Conservation (phyloP, 257 asterid species). For the Solanum paucissectum region DNA sequence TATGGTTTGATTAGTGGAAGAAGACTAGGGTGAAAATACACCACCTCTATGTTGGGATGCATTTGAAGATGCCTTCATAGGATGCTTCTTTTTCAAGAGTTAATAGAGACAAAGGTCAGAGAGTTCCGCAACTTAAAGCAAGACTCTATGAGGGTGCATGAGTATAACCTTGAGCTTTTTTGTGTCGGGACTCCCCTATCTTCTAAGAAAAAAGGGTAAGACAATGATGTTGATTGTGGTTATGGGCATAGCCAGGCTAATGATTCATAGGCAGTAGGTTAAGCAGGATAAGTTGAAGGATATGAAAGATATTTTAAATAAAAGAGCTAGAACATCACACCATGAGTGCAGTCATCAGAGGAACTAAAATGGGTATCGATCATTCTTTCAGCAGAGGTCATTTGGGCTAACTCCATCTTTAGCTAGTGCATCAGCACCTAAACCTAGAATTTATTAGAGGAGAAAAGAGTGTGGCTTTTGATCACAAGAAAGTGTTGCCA, state of each 20-base stretch:
- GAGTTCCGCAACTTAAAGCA: not conserved
- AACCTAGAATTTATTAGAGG: not conserved
- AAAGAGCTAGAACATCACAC: not conserved
- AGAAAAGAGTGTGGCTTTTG: too few species aligned
- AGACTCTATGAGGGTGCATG: not conserved
- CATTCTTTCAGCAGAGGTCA: not conserved
- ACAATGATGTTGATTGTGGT: not conserved
- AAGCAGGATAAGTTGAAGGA: not conserved
- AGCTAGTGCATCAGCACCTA: not conserved
- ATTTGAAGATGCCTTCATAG: not conserved
- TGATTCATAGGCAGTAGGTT: not conserved
- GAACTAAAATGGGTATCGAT: not conserved
- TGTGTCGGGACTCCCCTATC: not conserved
- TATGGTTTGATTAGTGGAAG: not conserved
- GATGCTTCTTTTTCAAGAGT: not conserved
- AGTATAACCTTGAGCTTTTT: not conserved
- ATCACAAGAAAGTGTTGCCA: too few species aligned
- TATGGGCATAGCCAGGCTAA: not conserved
- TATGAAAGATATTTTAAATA: too few species aligned
- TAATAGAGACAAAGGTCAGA: not conserved
- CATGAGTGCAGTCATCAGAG: not conserved
- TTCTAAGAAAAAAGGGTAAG: too few species aligned
- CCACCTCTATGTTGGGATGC: not conserved
- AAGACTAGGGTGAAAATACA: not conserved
- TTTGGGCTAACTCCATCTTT: not conserved